These are phyloP conservation scores for Ophiocordyceps camponoti-floridani DNA, from an alignment of 2,329 filamentous ascomycete species.

Conservation along the genomic window DNA sequence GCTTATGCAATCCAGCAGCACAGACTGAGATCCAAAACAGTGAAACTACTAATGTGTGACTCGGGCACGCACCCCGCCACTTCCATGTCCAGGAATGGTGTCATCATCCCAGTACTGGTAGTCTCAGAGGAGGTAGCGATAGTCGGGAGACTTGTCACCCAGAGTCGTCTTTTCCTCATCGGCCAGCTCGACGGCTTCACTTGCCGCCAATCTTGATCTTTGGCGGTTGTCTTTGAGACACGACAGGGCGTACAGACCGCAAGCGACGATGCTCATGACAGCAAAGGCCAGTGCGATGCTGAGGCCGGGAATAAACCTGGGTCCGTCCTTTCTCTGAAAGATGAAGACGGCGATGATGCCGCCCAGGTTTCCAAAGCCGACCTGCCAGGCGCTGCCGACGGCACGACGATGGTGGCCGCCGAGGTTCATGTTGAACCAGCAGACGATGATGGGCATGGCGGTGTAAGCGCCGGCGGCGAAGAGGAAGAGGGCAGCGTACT, in stretches of 20 bases:
- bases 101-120: no score
- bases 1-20: no score
- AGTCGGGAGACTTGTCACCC: slow-evolving; percentile 41
- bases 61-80: no score
- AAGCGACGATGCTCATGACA: slow-evolving; percentile 44
- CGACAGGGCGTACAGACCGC: slow-evolving; percentile 38
- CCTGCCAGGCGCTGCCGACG: slow-evolving; percentile 58
- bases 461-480: slow-evolving; percentile 65
- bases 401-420: slow-evolving; percentile 53
- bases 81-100: neutral
- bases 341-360: slow-evolving; percentile 62
- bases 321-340: slow-evolving; percentile 49
- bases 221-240: slow-evolving; percentile 43
- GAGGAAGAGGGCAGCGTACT: slow-evolving; percentile 71
- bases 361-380: slow-evolving; percentile 64
- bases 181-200: slow-evolving; percentile 24
- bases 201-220: slow-evolving; percentile 29
- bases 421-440: slow-evolving; percentile 71
- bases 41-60: neutral
- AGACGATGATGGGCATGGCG: slow-evolving; percentile 77
- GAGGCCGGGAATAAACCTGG: slow-evolving; percentile 55
- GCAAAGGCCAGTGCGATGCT: slow-evolving; percentile 61
- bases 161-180: slow-evolving; percentile 44
- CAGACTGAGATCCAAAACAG: no score
- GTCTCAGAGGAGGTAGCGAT: slow-evolving; percentile 34